Conservation (phyloP, 2,329 filamentous ascomycete species). For the Talaromyces atroroseus region DNA sequence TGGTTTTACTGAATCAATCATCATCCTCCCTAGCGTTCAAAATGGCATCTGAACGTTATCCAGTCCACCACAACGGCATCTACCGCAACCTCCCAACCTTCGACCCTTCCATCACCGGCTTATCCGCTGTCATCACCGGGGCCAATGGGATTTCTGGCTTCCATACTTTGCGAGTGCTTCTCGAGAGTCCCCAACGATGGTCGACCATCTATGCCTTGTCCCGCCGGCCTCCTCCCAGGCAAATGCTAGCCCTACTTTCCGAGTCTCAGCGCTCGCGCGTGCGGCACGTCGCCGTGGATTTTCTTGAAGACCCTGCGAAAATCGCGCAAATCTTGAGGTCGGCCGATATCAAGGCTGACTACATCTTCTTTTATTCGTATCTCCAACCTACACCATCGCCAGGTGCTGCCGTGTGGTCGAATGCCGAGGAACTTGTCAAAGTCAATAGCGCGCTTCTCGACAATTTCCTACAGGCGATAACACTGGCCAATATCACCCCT, state of each 20-base stretch:
- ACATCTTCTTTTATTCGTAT: slow-evolving; percentile 54
- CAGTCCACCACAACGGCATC: slow-evolving; percentile 34
- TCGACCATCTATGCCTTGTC: slow-evolving; percentile 49
- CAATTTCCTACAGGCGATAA: slow-evolving; percentile 48
- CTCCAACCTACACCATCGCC: slow-evolving; percentile 45
- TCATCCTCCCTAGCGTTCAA: not conserved
- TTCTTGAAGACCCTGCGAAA: slow-evolving; percentile 23
- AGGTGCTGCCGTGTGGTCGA: slow-evolving; percentile 44
- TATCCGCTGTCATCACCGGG: slow-evolving; percentile 50
- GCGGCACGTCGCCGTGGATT: slow-evolving; percentile 38
- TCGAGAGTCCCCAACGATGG: slow-evolving; percentile 46
- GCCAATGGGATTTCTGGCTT: slow-evolving; percentile 52
- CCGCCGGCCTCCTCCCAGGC: slow-evolving; percentile 38
- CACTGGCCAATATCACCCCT: slow-evolving; percentile 40
- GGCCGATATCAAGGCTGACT: slow-evolving; percentile 28
- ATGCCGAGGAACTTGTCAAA: slow-evolving; percentile 46
- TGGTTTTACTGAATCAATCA: too few relatives aligned
- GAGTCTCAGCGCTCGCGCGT: slow-evolving; percentile 24
- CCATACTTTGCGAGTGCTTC: slow-evolving; percentile 47
- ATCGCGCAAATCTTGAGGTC: slow-evolving; percentile 24
- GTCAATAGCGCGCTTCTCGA: slow-evolving; percentile 44
- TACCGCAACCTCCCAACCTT: slow-evolving; percentile 47
- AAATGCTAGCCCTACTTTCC: slow-evolving; percentile 25
- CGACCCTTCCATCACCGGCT: slow-evolving; percentile 35
- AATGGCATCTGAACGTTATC: slow-evolving; percentile 21